These are phyloP conservation scores for Puccinia horiana DNA, from an alignment of 1,284 basidiomycete genomes.

Conservation along the genomic window DNA sequence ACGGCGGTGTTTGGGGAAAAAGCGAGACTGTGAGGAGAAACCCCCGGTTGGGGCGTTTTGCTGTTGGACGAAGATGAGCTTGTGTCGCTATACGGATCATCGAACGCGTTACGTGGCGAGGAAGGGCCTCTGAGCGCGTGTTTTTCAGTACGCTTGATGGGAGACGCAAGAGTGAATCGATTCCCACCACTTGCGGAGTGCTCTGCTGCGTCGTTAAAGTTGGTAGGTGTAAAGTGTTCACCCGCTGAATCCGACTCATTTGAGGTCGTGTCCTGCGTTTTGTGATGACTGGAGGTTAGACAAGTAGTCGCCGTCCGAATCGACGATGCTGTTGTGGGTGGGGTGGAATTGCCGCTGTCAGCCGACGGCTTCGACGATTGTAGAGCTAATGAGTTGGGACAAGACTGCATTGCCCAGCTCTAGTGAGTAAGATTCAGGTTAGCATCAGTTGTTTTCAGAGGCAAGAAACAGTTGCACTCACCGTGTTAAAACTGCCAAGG, in stretches of 20 bases:
- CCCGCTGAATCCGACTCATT: slow-evolving; percentile 12
- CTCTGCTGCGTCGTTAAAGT: background rate
- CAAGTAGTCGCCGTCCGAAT: slow-evolving; percentile 28
- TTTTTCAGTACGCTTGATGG: background rate
- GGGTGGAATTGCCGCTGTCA: slow-evolving; percentile 8
- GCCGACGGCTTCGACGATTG: slow-evolving; percentile 19
- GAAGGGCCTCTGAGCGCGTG: background rate
- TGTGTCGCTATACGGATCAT: background rate
- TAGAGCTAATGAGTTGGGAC: slow-evolving; percentile 9
- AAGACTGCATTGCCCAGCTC: slow-evolving; percentile 36
- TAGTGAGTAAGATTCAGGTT: background rate
- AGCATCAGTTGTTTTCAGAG: background rate
- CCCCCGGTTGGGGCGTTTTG: slow-evolving; percentile 17
- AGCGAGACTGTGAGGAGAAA: slow-evolving; percentile 17
- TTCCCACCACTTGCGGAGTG: background rate
- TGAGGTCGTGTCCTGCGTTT: background rate
- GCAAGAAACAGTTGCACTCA: background rate
- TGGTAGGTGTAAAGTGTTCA: slow-evolving; percentile 3
- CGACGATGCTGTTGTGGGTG: slow-evolving; percentile 18
- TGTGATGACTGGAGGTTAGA: slow-evolving; percentile 3
- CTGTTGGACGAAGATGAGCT: slow-evolving; percentile 12
- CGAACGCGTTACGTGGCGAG: background rate
- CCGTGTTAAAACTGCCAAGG: slow-evolving; percentile 31
- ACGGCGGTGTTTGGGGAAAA: background rate
- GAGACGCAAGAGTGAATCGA: slow-evolving; percentile 18